These are phyloP conservation scores for Oemleria cerasiformis DNA, from an alignment of 306 rosid species.

Conservation along the genomic window DNA sequence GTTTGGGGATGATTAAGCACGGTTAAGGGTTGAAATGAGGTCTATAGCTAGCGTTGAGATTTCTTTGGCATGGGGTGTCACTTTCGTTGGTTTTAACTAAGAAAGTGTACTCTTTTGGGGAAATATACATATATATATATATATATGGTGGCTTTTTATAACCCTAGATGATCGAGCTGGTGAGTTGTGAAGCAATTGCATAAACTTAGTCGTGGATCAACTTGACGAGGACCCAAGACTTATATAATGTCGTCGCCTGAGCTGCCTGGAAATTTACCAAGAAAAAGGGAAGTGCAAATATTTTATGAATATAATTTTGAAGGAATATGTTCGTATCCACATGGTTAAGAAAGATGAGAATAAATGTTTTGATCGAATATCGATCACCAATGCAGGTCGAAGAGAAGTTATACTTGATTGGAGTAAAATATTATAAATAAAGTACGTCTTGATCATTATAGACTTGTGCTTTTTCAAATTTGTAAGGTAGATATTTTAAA, in stretches of 20 bases:
- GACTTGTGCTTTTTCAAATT: too few species aligned
- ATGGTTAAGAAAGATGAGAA: not conserved
- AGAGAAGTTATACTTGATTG: constrained; percentile 14
- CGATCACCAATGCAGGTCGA: not conserved
- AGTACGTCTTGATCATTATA: not conserved
- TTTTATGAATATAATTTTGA: not conserved
- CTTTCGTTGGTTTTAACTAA: not conserved
- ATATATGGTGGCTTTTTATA: not conserved
- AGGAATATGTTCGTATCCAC: not conserved
- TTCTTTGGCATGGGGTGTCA: not conserved
- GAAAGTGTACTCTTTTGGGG: not conserved
- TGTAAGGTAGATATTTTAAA: too few species aligned
- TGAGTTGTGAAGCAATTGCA: not conserved
- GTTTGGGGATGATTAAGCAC: not conserved
- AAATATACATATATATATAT: not conserved
- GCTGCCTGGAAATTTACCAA: not conserved
- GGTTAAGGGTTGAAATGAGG: not conserved
- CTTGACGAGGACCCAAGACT: constrained; percentile 9
- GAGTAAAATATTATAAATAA: not conserved
- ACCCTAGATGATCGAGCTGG: too few species aligned
- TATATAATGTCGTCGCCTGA: not conserved
- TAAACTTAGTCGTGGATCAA: not conserved
- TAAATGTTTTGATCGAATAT: not conserved
- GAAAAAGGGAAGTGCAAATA: not conserved
- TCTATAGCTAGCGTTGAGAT: not conserved